These are phyloP conservation scores for Lactifluus subvellereus DNA, from an alignment of 768 basidiomycete species.

Conservation along the genomic window DNA sequence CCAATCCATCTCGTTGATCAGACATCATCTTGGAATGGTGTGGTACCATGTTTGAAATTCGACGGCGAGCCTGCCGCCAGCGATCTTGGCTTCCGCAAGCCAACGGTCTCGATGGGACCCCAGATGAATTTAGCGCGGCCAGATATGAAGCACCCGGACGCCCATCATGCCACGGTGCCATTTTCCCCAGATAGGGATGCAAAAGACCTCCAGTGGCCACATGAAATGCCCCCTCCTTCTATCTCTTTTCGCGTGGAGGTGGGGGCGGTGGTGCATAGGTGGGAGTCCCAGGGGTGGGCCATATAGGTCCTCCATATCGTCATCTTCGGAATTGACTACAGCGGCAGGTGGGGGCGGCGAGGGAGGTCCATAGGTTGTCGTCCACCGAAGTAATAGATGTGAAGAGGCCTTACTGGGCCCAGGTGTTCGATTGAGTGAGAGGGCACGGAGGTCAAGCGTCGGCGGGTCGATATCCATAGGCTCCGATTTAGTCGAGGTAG, in stretches of 20 bases:
- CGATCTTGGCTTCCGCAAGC: background rate
- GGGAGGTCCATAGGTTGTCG: background rate
- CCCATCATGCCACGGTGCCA: background rate
- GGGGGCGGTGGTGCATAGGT: no score
- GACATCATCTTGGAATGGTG: background rate
- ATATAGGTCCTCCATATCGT: slow-evolving; percentile 14
- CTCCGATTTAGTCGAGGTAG: background rate
- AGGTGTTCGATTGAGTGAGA: slow-evolving; percentile 2
- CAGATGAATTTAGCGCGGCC: background rate
- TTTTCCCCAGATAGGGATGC: background rate
- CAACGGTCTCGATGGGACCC: background rate
- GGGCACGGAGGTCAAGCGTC: slow-evolving; percentile 17
- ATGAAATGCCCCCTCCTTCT: background rate
- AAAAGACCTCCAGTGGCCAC: background rate
- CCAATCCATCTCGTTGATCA: background rate
- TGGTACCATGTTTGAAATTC: background rate
- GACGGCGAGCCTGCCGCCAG: background rate
- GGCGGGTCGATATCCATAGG: slow-evolving; percentile 13
- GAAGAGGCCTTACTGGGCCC: background rate
- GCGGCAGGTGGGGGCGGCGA: background rate
- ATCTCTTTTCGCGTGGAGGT: background rate
- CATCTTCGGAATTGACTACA: background rate
- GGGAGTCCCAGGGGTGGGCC: background rate
- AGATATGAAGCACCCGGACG: background rate
- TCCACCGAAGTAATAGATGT: background rate